A percentile compares a stretch with the other conserved stretches of the same genome.
These are phyloP conservation scores for Talaromyces marneffei DNA, from an alignment of 2,329 filamentous ascomycete species.

Conservation along the genomic window DNA sequence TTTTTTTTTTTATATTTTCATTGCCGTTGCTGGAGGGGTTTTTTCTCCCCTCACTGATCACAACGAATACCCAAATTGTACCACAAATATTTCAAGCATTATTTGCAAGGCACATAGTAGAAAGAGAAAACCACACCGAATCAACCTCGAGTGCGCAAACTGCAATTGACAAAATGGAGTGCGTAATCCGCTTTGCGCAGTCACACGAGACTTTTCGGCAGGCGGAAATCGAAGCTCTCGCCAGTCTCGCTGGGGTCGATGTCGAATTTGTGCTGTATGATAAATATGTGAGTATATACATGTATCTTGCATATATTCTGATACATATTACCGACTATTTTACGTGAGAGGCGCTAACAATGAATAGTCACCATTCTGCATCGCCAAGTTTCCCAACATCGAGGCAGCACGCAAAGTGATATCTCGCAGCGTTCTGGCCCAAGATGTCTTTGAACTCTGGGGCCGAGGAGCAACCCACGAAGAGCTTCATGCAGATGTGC, in stretches of 20 bases:
- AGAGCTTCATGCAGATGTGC: conserved; percentile 62
- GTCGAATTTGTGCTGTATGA: conserved; percentile 71
- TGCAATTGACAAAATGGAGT: conserved; percentile 52
- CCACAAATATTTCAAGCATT: neutral
- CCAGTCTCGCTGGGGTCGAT: conserved; percentile 59
- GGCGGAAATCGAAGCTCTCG: conserved; percentile 77
- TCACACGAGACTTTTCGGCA: conserved; percentile 84
- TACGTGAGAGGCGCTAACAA: neutral
- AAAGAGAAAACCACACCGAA: neutral
- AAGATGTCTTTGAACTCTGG: conserved; percentile 87
- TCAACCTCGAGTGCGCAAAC: neutral
- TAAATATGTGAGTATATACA: conserved; percentile 64
- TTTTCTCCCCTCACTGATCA: neutral
- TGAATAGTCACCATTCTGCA: conserved; percentile 74
- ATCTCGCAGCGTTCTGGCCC: conserved; percentile 70
- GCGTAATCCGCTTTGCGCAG: conserved; percentile 84
- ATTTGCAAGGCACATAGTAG: neutral
- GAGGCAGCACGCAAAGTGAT: conserved; percentile 62
- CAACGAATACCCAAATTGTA: neutral
- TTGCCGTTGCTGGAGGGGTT: neutral
- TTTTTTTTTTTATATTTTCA: conserved; percentile 13
- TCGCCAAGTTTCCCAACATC: conserved; percentile 63
- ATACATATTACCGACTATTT: neutral
- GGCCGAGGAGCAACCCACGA: conserved; percentile 63
- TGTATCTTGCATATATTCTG: too few species aligned